These are phyloP conservation scores for Tulasnella sp. DNA, from an alignment of 768 basidiomycete species.

Conservation along the genomic window DNA sequence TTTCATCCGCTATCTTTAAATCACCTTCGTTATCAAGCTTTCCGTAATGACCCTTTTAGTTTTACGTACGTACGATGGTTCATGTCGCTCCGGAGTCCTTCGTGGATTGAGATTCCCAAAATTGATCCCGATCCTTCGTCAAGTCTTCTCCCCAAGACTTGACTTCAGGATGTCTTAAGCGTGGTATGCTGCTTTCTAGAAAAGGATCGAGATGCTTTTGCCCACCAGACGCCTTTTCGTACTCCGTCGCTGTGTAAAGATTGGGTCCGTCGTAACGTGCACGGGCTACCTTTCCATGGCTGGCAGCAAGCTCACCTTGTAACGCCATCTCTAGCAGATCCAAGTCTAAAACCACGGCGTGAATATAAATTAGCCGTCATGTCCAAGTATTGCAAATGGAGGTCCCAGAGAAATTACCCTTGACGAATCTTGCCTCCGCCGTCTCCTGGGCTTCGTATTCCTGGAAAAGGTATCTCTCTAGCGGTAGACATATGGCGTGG, in stretches of 20 bases:
- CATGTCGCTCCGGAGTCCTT: neutral
- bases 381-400: neutral
- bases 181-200: constrained; percentile 69
- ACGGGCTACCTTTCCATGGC: neutral
- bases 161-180: constrained; percentile 60
- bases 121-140: constrained; percentile 35
- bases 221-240: constrained; percentile 44
- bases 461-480: constrained; percentile 29
- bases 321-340: constrained; percentile 82
- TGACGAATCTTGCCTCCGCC: constrained; percentile 73
- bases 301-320: constrained; percentile 41
- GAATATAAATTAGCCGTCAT: neutral
- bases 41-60: neutral
- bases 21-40: neutral
- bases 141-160: constrained; percentile 56
- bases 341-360: constrained; percentile 41
- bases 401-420: constrained; percentile 37
- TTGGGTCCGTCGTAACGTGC: neutral
- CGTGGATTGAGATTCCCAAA: neutral
- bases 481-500: neutral
- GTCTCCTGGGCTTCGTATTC: constrained; percentile 74
- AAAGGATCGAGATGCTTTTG: constrained; percentile 50
- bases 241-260: constrained; percentile 55
- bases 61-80: neutral
- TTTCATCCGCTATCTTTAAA: neutral